These are phyloP conservation scores for Ophiostoma ulmi DNA, from an alignment of 2,329 filamentous ascomycete species.

Conservation along the genomic window DNA sequence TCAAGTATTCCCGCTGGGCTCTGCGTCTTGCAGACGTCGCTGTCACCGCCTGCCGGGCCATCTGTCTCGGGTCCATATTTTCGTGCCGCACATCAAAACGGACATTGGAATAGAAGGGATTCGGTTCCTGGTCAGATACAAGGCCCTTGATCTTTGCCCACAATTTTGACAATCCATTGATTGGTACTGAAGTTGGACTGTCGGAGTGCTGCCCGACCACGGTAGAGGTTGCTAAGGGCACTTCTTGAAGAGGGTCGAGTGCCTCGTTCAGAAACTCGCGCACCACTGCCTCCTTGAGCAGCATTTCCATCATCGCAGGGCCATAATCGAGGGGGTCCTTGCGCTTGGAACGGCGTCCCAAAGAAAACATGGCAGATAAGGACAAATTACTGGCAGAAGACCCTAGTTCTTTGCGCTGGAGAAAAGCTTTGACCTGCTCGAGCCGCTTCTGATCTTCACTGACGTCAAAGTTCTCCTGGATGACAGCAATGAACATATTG, in stretches of 20 bases:
- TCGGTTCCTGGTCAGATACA: slow-evolving; percentile 67
- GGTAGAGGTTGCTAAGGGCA: background rate
- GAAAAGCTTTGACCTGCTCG: slow-evolving; percentile 90
- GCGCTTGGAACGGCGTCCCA: slow-evolving; percentile 54
- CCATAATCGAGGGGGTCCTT: slow-evolving; percentile 89
- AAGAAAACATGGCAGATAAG: slow-evolving; percentile 63
- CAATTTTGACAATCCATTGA: slow-evolving; percentile 29
- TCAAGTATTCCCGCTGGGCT: slow-evolving; percentile 85
- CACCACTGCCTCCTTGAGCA: slow-evolving; percentile 92
- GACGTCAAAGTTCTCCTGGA: slow-evolving; percentile 98
- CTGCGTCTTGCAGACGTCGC: slow-evolving; percentile 77
- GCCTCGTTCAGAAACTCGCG: slow-evolving; percentile 86
- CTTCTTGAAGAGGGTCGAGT: slow-evolving; percentile 42
- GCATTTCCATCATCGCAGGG: slow-evolving; percentile 87
- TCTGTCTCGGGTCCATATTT: slow-evolving; percentile 73
- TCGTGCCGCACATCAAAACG: slow-evolving; percentile 69
- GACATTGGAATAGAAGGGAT: slow-evolving; percentile 83
- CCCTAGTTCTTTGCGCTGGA: slow-evolving; percentile 83
- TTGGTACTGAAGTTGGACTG: background rate
- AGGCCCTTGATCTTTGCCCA: slow-evolving; percentile 57
- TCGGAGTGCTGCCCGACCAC: background rate
- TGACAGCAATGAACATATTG: slow-evolving; percentile 99
- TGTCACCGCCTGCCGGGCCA: slow-evolving; percentile 85
- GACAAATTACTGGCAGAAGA: slow-evolving; percentile 68
- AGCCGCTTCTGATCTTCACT: slow-evolving; percentile 96